These are phyloP conservation scores for Rickenella mellea DNA, from an alignment of 768 basidiomycete species.

Conservation along the genomic window DNA sequence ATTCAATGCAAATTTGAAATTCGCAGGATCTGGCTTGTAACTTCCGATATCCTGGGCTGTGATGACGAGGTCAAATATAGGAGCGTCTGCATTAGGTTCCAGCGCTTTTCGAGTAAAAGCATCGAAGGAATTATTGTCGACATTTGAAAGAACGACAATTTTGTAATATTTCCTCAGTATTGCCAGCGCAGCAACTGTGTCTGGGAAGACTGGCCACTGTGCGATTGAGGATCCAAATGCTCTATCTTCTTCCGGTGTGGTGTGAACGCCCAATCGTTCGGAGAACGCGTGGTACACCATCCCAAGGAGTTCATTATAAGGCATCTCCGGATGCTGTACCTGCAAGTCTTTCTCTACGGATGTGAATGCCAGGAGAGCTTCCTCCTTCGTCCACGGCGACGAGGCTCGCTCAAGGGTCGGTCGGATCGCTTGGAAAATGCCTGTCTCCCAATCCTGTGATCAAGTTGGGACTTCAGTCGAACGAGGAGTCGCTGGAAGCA, in stretches of 20 bases:
- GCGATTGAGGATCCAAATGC: constrained; percentile 52
- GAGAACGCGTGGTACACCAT: constrained; percentile 21
- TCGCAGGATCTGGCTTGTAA: constrained; percentile 58
- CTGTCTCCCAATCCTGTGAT: constrained; percentile 62
- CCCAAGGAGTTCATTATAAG: constrained; percentile 54
- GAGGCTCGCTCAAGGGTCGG: constrained; percentile 32
- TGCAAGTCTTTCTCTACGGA: constrained; percentile 50
- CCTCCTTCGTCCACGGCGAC: constrained; percentile 40
- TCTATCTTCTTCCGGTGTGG: constrained; percentile 20
- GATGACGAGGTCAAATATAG: constrained; percentile 49
- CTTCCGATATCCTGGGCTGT: constrained; percentile 68
- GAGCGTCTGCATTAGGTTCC: constrained; percentile 29
- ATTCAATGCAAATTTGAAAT: constrained; percentile 41
- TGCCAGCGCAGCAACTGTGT: constrained; percentile 51
- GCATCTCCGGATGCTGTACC: constrained; percentile 43
- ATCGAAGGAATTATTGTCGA: constrained; percentile 52
- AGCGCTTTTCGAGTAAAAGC: constrained; percentile 48
- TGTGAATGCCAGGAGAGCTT: constrained; percentile 42
- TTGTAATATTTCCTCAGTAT: constrained; percentile 53
- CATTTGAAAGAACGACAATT: constrained; percentile 68
- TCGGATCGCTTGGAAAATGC: constrained; percentile 44
- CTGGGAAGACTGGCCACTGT: constrained; percentile 59
- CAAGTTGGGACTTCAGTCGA: not conserved
- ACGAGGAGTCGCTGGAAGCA: not conserved
- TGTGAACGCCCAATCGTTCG: constrained; percentile 18